Conservation (phyloP, 2,329 filamentous ascomycete species). For the Thelonectria olida region DNA sequence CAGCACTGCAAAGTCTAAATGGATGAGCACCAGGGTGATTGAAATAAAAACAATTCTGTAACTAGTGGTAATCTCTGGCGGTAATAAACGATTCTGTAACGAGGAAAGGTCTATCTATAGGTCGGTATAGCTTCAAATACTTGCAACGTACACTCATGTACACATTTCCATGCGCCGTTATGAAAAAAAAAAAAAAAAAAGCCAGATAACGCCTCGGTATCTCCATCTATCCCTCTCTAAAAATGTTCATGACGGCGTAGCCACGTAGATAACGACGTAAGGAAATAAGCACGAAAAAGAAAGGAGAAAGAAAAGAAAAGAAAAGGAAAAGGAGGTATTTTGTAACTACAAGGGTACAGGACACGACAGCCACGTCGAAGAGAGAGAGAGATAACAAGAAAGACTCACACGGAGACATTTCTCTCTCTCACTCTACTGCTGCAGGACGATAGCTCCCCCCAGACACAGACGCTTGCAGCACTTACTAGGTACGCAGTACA, state of each 20-base stretch:
- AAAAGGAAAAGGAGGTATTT: neutral
- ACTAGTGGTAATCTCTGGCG: neutral
- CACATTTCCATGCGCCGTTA: conserved; percentile 3
- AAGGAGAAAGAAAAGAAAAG: neutral
- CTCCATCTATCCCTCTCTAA: conserved; percentile 26
- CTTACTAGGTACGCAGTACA: too few relatives aligned
- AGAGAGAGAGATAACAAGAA: too few relatives aligned
- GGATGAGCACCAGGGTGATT: too few relatives aligned
- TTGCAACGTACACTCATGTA: neutral
- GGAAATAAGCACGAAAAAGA: neutral
- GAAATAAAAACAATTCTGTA: neutral
- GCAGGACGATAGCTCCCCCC: too few relatives aligned
- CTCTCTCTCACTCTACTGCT: conserved; percentile 4
- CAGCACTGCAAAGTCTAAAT: neutral
- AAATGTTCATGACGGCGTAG: conserved; percentile 15
- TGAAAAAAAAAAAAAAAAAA: conserved; percentile 10
- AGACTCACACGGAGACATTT: too few relatives aligned
- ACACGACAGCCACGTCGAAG: too few relatives aligned
- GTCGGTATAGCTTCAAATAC: too few relatives aligned
- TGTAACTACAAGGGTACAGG: too few relatives aligned
- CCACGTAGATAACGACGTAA: conserved; percentile 12
- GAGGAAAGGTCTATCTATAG: neutral
- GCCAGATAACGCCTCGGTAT: conserved; percentile 10
- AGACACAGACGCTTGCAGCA: too few relatives aligned
- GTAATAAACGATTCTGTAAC: neutral